Evolutionary conservation across 768 basidiomycete genomes (phyloP), one percentile per base, ranked within the genome.

Genomic region (Basidioascus undulatus): DNA sequence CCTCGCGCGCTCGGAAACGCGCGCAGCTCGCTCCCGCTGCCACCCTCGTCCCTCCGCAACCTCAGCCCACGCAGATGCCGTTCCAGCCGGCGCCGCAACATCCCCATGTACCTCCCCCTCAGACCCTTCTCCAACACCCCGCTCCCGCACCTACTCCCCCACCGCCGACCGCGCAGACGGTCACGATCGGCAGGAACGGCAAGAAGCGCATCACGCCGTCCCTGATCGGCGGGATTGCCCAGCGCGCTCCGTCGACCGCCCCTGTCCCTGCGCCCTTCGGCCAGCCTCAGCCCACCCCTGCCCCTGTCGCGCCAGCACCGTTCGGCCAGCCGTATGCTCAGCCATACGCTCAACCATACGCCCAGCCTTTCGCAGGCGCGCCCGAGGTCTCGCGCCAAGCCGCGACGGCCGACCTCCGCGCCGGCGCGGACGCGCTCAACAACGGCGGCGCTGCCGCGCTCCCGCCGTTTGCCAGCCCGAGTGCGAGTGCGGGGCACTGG

Each of bases 201-300:
- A 77, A 78, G 60, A 76, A 75, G 55, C 68, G 77, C 37, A 63
- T 65, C n/a, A 66, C 65, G 46, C 66, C 68, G 4, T 39, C 49
- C 15, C 49, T 55, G 45, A 39, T 56, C 30, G 45, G 37, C 13
- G 39, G n/a, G n/a, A n/a, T n/a, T n/a, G 40, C 46, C 8, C 46
- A 37, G n/a, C n/a, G n/a, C n/a, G n/a, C n/a, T 19, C 41, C 42
- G 6, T 41, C 44, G 11, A 26, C 42, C 20, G 46, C 45, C 5
- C 39, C 42, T 11, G 6, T 42, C 16, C 21, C 19, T 19, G 36
- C 15, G 13, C 18, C 35, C 1, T 23, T 32, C 20, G 20, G 9
- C 18, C 18, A 9, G 8, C 18, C 9, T 7, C 33, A 34, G 21
- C 35, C 16, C n/a, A n/a, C n/a, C n/a, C n/a, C n/a, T n/a, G n/a